These are phyloP conservation scores for Excoecaria cochinchinensis DNA, from an alignment of 345 rosid genomes.

Conservation along the genomic window DNA sequence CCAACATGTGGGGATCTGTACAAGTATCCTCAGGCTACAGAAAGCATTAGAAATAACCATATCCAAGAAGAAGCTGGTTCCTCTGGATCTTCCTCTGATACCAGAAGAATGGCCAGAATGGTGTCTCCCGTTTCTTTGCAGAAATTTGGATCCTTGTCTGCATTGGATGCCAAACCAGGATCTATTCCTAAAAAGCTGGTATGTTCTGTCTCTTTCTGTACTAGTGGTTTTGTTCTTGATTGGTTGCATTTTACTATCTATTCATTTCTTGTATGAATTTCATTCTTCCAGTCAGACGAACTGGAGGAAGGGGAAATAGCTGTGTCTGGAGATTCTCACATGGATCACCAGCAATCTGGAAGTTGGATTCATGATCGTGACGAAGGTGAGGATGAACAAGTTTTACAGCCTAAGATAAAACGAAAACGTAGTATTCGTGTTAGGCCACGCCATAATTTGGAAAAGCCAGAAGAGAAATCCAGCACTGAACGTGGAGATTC, in stretches of 20 bases:
- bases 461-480: slow-evolving; percentile 59
- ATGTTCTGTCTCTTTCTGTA: slow-evolving; percentile 24
- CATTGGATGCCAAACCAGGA: slow-evolving; percentile 90
- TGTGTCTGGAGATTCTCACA: slow-evolving; percentile 88
- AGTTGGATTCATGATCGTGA: slow-evolving; percentile 95
- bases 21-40: slow-evolving; percentile 55
- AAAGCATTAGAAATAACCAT: slow-evolving; percentile 47
- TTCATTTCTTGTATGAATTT: slow-evolving; percentile 27
- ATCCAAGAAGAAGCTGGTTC: slow-evolving; percentile 68
- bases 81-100: slow-evolving; percentile 86
- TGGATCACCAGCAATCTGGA: slow-evolving; percentile 88
- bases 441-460: slow-evolving; percentile 79
- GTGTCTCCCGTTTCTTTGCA: slow-evolving; percentile 83
- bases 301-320: slow-evolving; percentile 99
- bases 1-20: slow-evolving; percentile 51
- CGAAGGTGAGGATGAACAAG: slow-evolving; percentile 97
- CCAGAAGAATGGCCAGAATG: slow-evolving; percentile 56
- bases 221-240: background rate
- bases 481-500: slow-evolving; percentile 58
- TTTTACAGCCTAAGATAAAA: slow-evolving; percentile 92
- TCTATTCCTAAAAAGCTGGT: slow-evolving; percentile 81
- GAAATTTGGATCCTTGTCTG: slow-evolving; percentile 96
- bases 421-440: slow-evolving; percentile 92
- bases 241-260: slow-evolving; percentile 20
- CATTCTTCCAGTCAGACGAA: slow-evolving; percentile 67